Base-by-base conservation (phyloP, 768 basidiomycete species). In the Mycena alexandri region DNA sequence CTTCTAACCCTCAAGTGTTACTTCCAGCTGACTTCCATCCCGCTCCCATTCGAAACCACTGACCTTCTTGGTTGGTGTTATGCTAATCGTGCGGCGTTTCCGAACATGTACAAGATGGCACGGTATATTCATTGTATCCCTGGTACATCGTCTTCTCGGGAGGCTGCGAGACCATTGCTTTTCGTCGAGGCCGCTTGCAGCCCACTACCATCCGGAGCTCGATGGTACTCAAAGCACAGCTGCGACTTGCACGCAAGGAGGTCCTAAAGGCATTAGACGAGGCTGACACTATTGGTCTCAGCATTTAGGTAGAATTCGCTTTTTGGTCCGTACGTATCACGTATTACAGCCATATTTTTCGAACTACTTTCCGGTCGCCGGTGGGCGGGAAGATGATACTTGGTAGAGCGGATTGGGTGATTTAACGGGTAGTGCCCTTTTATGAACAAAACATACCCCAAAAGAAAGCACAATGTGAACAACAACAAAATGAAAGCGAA, bases 1-100 rank as follows among this genome's bases (percentile, higher is more conserved):
- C n/a, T n/a, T n/a, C n/a, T n/a, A n/a, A n/a, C n/a, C n/a, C 57
- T 65, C 24, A 50, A 52, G 46, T 38, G 57, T 4, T 65, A 65
- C 50, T 65, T 65, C 36, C 47, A 50, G n/a, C 17, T 59, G 56
- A 51, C 55, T 38, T 38, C 59, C 16, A 42, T 29, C 33, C 48
- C 48, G 3, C 46, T 61, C 14, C 47, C 47, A 2, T 61, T 38
- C 38, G 24, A 61, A 51, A 50, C 22, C 7, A 61, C 59, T 21
- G 59, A 61, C 48, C 48, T 61, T 25, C 59, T 61, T 22, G 47
- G 21, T 5, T 60, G 58, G 58, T 60, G 58, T 46, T 41, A 50
- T 24, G 58, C 47, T 19, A 60, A 60, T 60, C 58, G 58, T 33
- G 34, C 17, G n/a, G 42, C 17, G n/a, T 60, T 60, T 38, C 58